A percentile compares a stretch with the other conserved stretches of the same genome.
These are phyloP conservation scores for Saccharomycopsis malanga DNA, from an alignment of 805 yeast species.

Conservation along the genomic window DNA sequence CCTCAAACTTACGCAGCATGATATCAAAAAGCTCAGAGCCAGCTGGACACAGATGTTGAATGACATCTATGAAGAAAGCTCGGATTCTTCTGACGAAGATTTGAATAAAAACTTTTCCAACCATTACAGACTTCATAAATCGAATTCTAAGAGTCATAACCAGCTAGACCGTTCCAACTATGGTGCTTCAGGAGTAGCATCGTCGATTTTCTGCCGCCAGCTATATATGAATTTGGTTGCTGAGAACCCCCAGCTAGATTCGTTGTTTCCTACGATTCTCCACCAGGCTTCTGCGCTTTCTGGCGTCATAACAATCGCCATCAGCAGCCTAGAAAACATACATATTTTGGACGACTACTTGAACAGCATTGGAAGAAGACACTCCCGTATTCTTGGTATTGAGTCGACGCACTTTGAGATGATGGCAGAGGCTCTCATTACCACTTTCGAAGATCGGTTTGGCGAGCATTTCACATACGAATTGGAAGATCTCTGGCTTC, in stretches of 20 bases:
- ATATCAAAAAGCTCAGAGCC: constrained; percentile 29
- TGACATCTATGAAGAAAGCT: constrained; percentile 25
- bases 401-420: constrained; percentile 49
- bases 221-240: constrained; percentile 47
- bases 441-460: constrained; percentile 51
- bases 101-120: constrained; percentile 16
- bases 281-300: constrained; percentile 62
- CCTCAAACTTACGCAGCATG: constrained; percentile 25
- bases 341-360: constrained; percentile 43
- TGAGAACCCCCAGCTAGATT: constrained; percentile 42
- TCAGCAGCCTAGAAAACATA: constrained; percentile 47
- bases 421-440: constrained; percentile 55
- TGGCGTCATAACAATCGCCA: constrained; percentile 51
- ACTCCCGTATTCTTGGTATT: constrained; percentile 49
- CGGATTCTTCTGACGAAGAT: constrained; percentile 23
- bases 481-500: constrained; percentile 26
- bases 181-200: constrained; percentile 17
- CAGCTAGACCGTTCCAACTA: not conserved
- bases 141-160: constrained; percentile 10
- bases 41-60: constrained; percentile 36
- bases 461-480: constrained; percentile 23
- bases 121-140: not conserved
- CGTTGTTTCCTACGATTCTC: constrained; percentile 46
- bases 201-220: constrained; percentile 49
- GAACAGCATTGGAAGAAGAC: constrained; percentile 47